Evolutionary conservation across 805 yeast species (phyloP).

Genomic region (Saccharomycopsis vini): DNA sequence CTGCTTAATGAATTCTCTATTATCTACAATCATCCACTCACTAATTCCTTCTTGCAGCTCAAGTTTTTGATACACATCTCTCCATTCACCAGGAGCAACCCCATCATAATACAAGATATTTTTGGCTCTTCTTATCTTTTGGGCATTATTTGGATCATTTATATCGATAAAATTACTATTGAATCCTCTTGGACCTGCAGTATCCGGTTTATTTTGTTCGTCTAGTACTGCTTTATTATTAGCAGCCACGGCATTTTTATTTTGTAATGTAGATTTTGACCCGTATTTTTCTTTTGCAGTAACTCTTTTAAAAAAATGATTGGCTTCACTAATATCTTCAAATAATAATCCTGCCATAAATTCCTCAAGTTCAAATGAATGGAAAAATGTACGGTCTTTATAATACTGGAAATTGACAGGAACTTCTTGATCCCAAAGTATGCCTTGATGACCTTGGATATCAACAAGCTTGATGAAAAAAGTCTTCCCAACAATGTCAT

Average conservation of each 20-base stretch:
- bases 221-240: conserved; percentile 36
- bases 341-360: conserved; percentile 81
- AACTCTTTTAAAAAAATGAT: conserved; percentile 75
- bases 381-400: conserved; percentile 93
- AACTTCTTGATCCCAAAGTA: conserved; percentile 94
- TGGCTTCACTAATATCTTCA: conserved; percentile 82
- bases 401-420: conserved; percentile 81
- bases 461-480: conserved; percentile 87
- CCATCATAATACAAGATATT: conserved; percentile 67
- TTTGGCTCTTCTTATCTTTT: conserved; percentile 45
- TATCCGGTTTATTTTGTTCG: conserved; percentile 18
- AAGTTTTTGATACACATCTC: conserved; percentile 60
- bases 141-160: conserved; percentile 38
- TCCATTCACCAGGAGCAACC: conserved; percentile 79
- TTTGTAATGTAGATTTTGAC: conserved; percentile 74
- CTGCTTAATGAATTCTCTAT: conserved; percentile 71
- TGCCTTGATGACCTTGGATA: conserved; percentile 67
- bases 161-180: too few species aligned
- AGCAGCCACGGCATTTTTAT: conserved; percentile 81
- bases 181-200: conserved; percentile 60
- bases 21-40: conserved; percentile 84
- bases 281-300: conserved; percentile 71
- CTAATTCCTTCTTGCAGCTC: conserved; percentile 65
- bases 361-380: conserved; percentile 87
- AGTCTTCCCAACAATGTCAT: conserved; percentile 90